These are phyloP conservation scores for Monosporascus cannonballus DNA, from an alignment of 2,329 filamentous ascomycete species.

Conservation along the genomic window DNA sequence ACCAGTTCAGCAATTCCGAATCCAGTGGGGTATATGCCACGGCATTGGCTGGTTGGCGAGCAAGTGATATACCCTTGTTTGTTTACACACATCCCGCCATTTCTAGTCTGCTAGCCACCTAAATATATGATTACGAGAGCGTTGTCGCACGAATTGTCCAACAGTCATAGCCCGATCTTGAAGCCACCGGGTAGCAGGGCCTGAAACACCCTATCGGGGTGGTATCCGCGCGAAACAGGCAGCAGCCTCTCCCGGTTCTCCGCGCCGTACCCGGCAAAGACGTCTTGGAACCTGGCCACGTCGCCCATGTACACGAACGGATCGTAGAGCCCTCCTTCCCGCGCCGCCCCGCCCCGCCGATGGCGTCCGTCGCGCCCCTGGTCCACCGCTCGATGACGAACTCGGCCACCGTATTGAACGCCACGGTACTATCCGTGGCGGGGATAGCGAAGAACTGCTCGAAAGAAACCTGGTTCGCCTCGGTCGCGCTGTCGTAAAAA, in stretches of 20 bases:
- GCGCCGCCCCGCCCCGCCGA: conserved; percentile 17
- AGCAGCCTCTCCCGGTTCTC: conserved; percentile 22
- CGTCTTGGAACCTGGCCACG: conserved; percentile 29
- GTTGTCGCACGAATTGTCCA: neutral
- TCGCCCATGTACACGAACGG: conserved; percentile 37
- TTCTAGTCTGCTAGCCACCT: too few relatives aligned
- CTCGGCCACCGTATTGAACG: conserved; percentile 28
- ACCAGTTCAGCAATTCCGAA: too few relatives aligned
- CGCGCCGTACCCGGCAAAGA: conserved; percentile 28
- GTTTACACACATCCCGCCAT: too few relatives aligned
- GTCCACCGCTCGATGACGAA: conserved; percentile 24
- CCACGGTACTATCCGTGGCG: conserved; percentile 24
- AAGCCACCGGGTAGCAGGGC: conserved; percentile 8
- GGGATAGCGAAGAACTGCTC: conserved; percentile 30
- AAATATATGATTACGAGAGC: too few relatives aligned
- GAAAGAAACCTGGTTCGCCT: conserved; percentile 25
- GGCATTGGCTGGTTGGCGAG: too few relatives aligned
- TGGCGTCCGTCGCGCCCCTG: conserved; percentile 13
- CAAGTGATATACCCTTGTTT: too few relatives aligned
- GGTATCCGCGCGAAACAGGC: conserved; percentile 17
- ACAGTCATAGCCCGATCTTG: conserved; percentile 8
- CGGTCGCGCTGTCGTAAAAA: conserved; percentile 30
- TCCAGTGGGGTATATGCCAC: too few relatives aligned
- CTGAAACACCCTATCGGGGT: conserved; percentile 15
- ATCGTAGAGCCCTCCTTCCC: conserved; percentile 26